These are phyloP conservation scores for Cardamine chenopodiifolia DNA, from an alignment of 345 rosid species.

Conservation along the genomic window DNA sequence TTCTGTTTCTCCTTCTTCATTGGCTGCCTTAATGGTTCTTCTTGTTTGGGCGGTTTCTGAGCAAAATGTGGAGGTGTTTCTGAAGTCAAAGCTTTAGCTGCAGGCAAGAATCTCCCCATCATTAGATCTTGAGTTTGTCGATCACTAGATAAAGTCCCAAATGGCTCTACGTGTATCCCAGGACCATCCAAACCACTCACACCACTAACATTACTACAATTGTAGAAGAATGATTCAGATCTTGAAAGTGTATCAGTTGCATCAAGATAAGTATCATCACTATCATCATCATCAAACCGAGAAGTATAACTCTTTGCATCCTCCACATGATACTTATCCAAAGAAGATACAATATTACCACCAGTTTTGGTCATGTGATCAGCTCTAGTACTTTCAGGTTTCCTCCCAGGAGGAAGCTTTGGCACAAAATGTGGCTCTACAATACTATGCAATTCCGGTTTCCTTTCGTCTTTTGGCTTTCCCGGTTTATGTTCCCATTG, in stretches of 20 bases:
- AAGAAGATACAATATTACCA: background rate
- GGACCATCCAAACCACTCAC: constrained; percentile 56
- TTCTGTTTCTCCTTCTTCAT: constrained; percentile 40
- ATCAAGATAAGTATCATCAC: constrained; percentile 53
- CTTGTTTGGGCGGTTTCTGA: constrained; percentile 52
- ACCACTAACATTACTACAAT: constrained; percentile 61
- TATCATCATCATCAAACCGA: constrained; percentile 42
- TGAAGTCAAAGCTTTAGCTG: constrained; percentile 88
- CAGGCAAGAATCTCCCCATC: constrained; percentile 93
- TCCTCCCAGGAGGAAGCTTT: constrained; percentile 76
- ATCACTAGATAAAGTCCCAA: constrained; percentile 56
- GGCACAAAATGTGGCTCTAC: constrained; percentile 55
- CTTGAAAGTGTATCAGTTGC: constrained; percentile 60
- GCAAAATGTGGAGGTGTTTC: constrained; percentile 56
- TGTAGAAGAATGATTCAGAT: constrained; percentile 57
- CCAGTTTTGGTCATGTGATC: constrained; percentile 7
- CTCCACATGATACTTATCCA: constrained; percentile 7
- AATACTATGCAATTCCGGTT: constrained; percentile 30
- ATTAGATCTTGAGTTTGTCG: constrained; percentile 67
- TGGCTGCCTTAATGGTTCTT: constrained; percentile 43
- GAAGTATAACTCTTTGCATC: constrained; percentile 31
- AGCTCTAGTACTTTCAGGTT: constrained; percentile 30
- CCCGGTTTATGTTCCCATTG: constrained; percentile 90
- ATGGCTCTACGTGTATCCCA: constrained; percentile 45
- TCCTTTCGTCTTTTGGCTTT: constrained; percentile 65